These are phyloP conservation scores for Fusarium chaquense DNA, from an alignment of 2,329 filamentous ascomycete species.

Conservation along the genomic window DNA sequence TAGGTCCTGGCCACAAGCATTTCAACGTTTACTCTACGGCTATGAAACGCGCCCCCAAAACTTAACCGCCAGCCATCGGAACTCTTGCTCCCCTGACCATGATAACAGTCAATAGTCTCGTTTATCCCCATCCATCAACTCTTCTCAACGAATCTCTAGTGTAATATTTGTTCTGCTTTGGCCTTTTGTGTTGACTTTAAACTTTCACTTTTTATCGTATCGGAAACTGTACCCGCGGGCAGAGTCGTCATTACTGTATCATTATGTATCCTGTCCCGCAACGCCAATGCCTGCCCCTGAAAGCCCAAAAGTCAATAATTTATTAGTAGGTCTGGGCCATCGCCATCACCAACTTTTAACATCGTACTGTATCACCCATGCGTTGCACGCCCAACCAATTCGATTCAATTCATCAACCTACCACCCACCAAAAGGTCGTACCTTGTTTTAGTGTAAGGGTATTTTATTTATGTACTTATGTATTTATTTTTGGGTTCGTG, in stretches of 20 bases:
- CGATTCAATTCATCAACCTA: background rate
- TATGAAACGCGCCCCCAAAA: conserved; percentile 20
- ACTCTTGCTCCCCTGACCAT: conserved; percentile 8
- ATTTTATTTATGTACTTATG: background rate
- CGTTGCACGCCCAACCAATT: conserved; percentile 3
- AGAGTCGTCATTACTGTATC: conserved; percentile 27
- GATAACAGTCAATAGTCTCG: background rate
- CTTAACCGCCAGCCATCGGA: conserved; percentile 16
- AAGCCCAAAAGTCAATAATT: conserved; percentile 39
- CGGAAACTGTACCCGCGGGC: conserved; percentile 12
- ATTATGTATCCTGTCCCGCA: background rate
- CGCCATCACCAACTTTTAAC: background rate
- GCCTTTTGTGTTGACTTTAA: background rate
- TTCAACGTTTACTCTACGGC: conserved; percentile 10
- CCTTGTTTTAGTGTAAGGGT: conserved; percentile 9
- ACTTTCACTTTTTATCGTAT: background rate
- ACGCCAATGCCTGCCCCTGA: conserved; percentile 23
- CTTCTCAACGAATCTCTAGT: background rate
- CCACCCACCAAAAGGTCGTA: conserved; percentile 3
- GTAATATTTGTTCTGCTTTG: background rate
- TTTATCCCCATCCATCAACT: background rate
- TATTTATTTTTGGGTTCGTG: background rate
- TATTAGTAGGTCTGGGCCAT: background rate
- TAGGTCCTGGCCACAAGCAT: conserved; percentile 4
- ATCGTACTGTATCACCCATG: background rate